Evolutionary conservation across 176 grass and related monocot genomes (phyloP).

Genomic region (Oropetium thomaeum): DNA sequence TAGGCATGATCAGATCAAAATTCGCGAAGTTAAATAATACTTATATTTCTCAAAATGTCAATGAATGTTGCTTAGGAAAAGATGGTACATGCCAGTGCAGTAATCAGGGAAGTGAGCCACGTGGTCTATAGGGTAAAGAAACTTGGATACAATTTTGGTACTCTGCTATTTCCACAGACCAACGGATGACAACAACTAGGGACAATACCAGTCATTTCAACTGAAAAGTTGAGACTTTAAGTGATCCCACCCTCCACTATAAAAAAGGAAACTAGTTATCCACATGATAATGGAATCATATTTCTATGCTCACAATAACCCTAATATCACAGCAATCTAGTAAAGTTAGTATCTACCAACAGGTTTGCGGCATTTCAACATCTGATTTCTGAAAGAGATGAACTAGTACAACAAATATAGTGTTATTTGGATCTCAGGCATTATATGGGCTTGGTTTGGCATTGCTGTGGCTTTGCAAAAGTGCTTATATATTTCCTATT

Average conservation of each 20-base stretch:
- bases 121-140: background rate
- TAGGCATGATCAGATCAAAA: slow-evolving; percentile 10
- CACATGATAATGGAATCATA: background rate
- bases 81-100: background rate
- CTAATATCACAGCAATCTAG: background rate
- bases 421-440: too few relatives aligned
- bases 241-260: background rate
- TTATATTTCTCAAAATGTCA: background rate
- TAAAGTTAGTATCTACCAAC: background rate
- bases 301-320: background rate
- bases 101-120: background rate
- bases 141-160: background rate
- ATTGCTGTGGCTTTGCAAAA: too few relatives aligned
- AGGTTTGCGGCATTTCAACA: background rate
- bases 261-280: slow-evolving; percentile 13
- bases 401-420: too few relatives aligned
- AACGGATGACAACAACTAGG: background rate
- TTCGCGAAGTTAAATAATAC: background rate
- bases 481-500: too few relatives aligned
- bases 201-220: background rate
- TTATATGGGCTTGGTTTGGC: too few relatives aligned
- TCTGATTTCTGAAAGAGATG: background rate
- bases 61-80: background rate
- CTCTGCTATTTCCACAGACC: background rate
- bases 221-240: background rate